Evolutionary conservation across 192 early-diverging fungal species (phyloP), one percentile per base, ranked within the genome.

Genomic region (Backusella liffmaniae): DNA sequence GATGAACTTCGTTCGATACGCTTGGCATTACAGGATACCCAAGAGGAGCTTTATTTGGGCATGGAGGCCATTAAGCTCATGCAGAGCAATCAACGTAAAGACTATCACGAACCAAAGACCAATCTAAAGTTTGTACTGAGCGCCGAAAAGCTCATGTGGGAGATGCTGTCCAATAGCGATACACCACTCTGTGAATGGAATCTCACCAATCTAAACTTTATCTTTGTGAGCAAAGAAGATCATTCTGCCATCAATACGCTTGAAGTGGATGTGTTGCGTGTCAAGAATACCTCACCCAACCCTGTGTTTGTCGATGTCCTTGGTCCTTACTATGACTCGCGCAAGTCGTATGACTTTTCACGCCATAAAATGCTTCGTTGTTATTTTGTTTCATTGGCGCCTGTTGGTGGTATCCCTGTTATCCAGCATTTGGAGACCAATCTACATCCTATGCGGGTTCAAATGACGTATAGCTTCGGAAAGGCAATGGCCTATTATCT

Each of bases 361-460:
- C 85, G 90, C 15, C 90, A 97, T 56, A 97, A 96, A 80, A 96
- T 97, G 94, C 79, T 98, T 1, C 87, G 96, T 30, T 91, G 96
- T 16, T 92, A 92, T 76, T 91, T 92, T 88, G 79, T 77, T 1
- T 88, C 94, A 41, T 83, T 94, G 68, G 93, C 96, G 3, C 93
- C 96, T 0, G 95, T 98, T 1, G 96, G 92, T 34, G 96, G 96
- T 21, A 98, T 98, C 72, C 87, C 88, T 32, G 93, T 98, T 16
- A 90, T 98, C 51, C 94, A 96, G 73, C 93, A 95, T 44, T 91
- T 98, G 76, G 96, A 97, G 80, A 86, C 97, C 46, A 91, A 96
- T 70, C 81, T 98, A 68, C 91, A 87, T 68, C 96, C 96, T 1
- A 77, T 96, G 15, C 86, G 92, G 4, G 80, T 97, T 30, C 93